These are phyloP conservation scores for slime mould (Dictyostelium discoideum) DNA, from an alignment of 78 protist species.

Conservation along the genomic window dicty_2.7 NC_007090.3:2909501-2910000, in stretches of 20 bases:
- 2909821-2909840: slow-evolving; percentile 79
- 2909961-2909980: not conserved
- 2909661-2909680: not conserved
- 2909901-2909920: slow-evolving; percentile 14
- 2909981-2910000: not conserved
- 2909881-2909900: slow-evolving; percentile 81
- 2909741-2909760: slow-evolving; percentile 60
- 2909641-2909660: not conserved
- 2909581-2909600: not conserved
- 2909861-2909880: slow-evolving; percentile 77
- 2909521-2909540: not conserved
- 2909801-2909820: slow-evolving; percentile 63
- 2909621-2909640: not conserved
- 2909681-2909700: not conserved
- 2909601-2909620: not conserved
- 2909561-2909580: not conserved
- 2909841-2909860: slow-evolving; percentile 85
- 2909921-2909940: not conserved
- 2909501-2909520: not conserved
- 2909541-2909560: not conserved
- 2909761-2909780: slow-evolving; percentile 64
- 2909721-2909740: slow-evolving; percentile 23
- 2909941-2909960: not conserved
- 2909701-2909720: not conserved
- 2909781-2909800: slow-evolving; percentile 24